Base-by-base conservation (phyloP, 495 filamentous ascomycete species). In the Rhizodiscina lignyota region DNA sequence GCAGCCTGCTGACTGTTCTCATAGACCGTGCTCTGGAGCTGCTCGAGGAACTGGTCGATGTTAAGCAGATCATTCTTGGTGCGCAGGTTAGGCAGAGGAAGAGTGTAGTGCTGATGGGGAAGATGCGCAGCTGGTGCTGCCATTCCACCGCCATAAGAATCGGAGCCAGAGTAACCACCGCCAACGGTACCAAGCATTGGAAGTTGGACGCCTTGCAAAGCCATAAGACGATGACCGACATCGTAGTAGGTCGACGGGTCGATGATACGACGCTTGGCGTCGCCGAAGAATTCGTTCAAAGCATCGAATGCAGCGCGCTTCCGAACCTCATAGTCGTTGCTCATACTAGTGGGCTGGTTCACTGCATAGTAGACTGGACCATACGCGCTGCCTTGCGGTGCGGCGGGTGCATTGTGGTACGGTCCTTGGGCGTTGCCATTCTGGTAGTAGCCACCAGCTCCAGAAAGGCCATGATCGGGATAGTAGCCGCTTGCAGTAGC, bases 1-100 rank as follows among this genome's bases (percentile, higher is more conserved):
- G 81, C 76, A 2, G 79, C 67, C 11, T 79, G 70, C 47, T 81
- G 79, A 17, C 84, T 74, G 48, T 72, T 87, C 55, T 94, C 87
- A 52, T 94, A 96, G 19, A 94, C 79, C 5, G 87, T 93, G 42
- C 74, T 68, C 48, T 94, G 85, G 66, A 96, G 84, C 56, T 94
- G 83, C 55, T 93, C 82, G 24, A 99, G 66, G 60, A 94, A 78
- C 40, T 84, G 76, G 56, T 96, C 87, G 50, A 93, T 80, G 51
- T 86, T 77, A 50, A 85, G 64, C 18, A 99, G 63, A 44, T 99
- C 87, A 44, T 70, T 82, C 70, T 96, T 94, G 36, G 84, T 93
- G 42, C 84, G 73, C 24, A 93, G 63, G 40, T 91, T 85, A 12
- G 78, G 74, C 65, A 87, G 72, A 17, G 87, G 87, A 16, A 96